Conservation (phyloP, 805 yeast genomes). For the Hanseniaspora occidentalis region DNA sequence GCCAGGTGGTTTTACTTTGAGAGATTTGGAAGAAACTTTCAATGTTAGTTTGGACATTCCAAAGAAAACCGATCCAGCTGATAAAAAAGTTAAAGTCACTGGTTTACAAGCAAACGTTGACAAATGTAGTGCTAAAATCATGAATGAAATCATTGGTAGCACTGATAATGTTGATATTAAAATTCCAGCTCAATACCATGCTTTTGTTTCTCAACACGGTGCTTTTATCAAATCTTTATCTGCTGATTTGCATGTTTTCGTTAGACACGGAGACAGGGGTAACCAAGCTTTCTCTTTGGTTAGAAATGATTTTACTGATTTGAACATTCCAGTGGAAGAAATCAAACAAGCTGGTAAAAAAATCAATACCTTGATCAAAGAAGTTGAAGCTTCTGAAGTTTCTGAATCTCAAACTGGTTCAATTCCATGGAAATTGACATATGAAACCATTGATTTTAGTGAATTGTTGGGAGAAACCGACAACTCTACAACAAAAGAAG, state of each 20-base stretch:
- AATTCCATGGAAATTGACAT: conserved; percentile 57
- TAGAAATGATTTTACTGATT: conserved; percentile 31
- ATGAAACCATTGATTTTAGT: conserved; percentile 23
- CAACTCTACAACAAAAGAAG: conserved; percentile 10
- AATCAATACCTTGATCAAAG: conserved; percentile 38
- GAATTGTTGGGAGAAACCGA: conserved; percentile 17
- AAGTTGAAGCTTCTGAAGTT: conserved; percentile 18
- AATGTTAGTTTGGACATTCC: conserved; percentile 59
- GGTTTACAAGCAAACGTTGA: conserved; percentile 61
- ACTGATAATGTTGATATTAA: conserved; percentile 37
- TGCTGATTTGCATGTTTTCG: conserved; percentile 40
- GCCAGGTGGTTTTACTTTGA: conserved; percentile 64
- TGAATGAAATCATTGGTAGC: conserved; percentile 44
- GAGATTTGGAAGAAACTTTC: conserved; percentile 57
- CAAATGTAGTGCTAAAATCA: conserved; percentile 49
- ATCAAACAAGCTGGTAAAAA: conserved; percentile 30
- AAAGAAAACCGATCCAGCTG: conserved; percentile 30
- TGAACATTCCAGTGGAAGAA: conserved; percentile 36
- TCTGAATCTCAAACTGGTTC: conserved; percentile 14
- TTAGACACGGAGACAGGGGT: conserved; percentile 41
- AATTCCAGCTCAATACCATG: conserved; percentile 47
- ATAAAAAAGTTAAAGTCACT: conserved; percentile 36
- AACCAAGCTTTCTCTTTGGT: conserved; percentile 30
- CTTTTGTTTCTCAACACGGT: conserved; percentile 56
- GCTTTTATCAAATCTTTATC: conserved; percentile 43